Conservation (phyloP, 2,329 filamentous ascomycete genomes). For the Colletotrichum sp. region DNA sequence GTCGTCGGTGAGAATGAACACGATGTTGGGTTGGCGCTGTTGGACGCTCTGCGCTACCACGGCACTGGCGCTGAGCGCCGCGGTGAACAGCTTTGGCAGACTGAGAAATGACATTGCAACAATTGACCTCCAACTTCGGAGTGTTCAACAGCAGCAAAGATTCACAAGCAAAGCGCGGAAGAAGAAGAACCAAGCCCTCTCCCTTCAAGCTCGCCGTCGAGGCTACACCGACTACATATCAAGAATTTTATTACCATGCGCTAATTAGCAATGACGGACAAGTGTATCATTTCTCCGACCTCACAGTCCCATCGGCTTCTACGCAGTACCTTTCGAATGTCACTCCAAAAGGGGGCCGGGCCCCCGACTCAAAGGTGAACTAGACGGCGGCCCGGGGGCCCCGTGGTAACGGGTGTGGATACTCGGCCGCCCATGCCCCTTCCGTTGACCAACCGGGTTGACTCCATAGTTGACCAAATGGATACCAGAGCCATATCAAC, state of each 20-base stretch:
- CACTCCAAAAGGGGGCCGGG: neutral
- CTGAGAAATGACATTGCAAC: neutral
- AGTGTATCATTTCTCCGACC: neutral
- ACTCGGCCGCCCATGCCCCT: neutral
- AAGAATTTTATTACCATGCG: neutral
- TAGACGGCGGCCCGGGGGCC: neutral
- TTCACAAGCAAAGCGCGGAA: neutral
- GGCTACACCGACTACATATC: neutral
- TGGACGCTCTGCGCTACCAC: neutral
- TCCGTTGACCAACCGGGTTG: constrained; percentile 1
- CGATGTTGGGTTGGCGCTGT: constrained; percentile 53
- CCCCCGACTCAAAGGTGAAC: neutral
- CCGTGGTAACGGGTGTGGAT: neutral
- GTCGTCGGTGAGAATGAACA: constrained; percentile 73
- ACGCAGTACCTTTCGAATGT: neutral
- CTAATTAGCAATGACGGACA: neutral
- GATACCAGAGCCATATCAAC: neutral
- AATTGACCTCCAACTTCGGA: neutral
- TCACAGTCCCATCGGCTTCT: neutral
- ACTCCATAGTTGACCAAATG: neutral
- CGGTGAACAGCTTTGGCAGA: neutral
- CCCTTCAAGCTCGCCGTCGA: neutral
- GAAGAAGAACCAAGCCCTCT: neutral
- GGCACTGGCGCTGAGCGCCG: neutral
- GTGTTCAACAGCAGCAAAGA: neutral